Base-by-base conservation (phyloP, 2,329 filamentous ascomycete species). In the Talaromyces funiculosus region DNA sequence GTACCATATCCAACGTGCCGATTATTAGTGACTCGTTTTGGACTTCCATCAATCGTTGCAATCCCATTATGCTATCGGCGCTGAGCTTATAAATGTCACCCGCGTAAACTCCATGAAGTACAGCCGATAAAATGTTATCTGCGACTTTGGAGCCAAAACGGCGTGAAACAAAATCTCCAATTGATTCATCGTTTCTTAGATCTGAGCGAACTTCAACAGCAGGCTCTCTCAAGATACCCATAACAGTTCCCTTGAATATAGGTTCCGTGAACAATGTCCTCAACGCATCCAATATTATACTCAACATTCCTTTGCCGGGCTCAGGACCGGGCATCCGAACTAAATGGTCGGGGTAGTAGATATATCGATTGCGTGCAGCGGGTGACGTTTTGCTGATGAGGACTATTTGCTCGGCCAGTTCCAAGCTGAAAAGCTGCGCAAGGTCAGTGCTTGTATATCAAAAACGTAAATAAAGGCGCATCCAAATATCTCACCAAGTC, bases 31-130 rank as follows among this genome's bases (percentile, higher is more conserved):
- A 56, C 16, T 65, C 60, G 4, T 67, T 65, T 24, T 51, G 60
- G 16, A 59, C 62, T 63, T 87, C 83, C 60, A 81, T 74, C n/a
- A 81, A 64, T 69, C 79, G 80, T 0, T 78, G 60, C 26, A 74
- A 66, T 9, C 87, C 76, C 40, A 88, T 71, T 42, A 89, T 78
- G 55, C 84, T 86, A 66, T 85, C 85, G 53, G 85, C 85, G 73
- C 92, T 96, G 55, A 97, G 79, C 70, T 88, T 82, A 72, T 90
- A 86, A 53, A 96, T 85, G 74, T 97, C 90, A 4, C 94, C 94
- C 22, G 92, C 94, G 73, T 95, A 96, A 61, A 97, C 91, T 43
- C 94, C 94, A 73, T 97, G 94, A 57, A 91, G 75, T 2, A 86
- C 71, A 1, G 87, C 91, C 4, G 91, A 96, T 6, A 86, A 75